Evolutionary conservation across 305 asterid species (phyloP).

Genomic region (Fraxinus baroniana): DNA sequence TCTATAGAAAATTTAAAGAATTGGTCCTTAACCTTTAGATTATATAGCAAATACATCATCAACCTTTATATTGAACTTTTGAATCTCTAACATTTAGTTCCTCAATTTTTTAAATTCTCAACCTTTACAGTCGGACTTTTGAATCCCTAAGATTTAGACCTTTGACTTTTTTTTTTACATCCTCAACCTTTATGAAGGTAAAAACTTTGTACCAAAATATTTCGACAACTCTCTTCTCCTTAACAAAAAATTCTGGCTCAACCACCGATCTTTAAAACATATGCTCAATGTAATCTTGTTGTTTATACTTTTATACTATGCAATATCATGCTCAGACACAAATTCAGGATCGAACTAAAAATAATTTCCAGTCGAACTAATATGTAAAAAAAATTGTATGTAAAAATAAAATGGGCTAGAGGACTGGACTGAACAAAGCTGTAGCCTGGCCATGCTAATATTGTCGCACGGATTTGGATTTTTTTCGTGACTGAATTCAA

Average conservation of each 20-base stretch:
- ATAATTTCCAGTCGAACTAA: neutral
- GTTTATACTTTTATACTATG: neutral
- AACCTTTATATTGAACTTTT: neutral
- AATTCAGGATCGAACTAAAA: neutral
- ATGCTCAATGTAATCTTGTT: neutral
- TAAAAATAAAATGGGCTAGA: neutral
- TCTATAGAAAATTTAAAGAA: neutral
- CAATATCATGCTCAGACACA: neutral
- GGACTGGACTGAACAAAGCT: neutral
- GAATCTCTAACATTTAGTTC: neutral
- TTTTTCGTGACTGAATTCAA: constrained; percentile 36
- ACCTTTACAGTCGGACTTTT: neutral
- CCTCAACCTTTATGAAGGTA: neutral
- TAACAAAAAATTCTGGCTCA: neutral
- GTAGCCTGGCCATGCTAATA: neutral
- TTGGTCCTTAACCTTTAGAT: neutral
- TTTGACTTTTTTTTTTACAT: neutral
- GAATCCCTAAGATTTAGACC: neutral
- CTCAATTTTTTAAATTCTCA: too few relatives aligned
- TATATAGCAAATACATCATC: neutral
- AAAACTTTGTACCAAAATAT: neutral
- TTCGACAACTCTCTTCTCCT: neutral
- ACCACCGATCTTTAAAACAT: neutral
- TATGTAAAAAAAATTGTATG: too few relatives aligned
- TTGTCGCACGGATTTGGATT: neutral